A percentile compares a stretch with the other conserved stretches of the same genome.
These are phyloP conservation scores for Turritis glabra DNA, from an alignment of 345 rosid species.

Conservation along the genomic window DNA sequence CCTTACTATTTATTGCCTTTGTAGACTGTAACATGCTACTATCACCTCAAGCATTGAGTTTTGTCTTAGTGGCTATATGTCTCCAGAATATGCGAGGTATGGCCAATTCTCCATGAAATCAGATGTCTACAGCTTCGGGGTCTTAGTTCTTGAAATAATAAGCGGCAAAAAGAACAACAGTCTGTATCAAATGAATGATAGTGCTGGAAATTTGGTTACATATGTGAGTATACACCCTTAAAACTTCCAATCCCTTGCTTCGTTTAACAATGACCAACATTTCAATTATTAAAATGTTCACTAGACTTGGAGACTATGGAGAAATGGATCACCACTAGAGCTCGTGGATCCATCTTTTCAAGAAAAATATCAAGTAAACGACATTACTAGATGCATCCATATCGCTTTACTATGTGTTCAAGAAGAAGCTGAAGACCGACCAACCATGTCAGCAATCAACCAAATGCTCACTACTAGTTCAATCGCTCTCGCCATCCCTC, in stretches of 20 bases:
- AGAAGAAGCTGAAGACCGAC: slow-evolving; percentile 45
- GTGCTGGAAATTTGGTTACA: slow-evolving; percentile 22
- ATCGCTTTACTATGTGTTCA: slow-evolving; percentile 48
- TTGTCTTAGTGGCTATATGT: slow-evolving; percentile 31
- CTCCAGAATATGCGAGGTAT: slow-evolving; percentile 37
- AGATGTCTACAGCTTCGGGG: slow-evolving; percentile 37
- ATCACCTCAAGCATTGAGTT: background rate
- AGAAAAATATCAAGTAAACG: slow-evolving; percentile 36
- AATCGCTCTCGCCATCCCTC: slow-evolving; percentile 30
- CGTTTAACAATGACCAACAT: background rate
- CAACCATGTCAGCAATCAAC: slow-evolving; percentile 39
- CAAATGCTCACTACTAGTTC: slow-evolving; percentile 43
- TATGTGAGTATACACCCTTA: slow-evolving; percentile 30
- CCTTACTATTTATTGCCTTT: background rate
- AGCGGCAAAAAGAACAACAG: slow-evolving; percentile 25
- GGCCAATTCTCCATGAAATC: slow-evolving; percentile 41
- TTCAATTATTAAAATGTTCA: background rate
- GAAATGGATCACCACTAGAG: slow-evolving; percentile 16
- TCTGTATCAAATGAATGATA: background rate
- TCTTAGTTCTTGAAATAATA: slow-evolving; percentile 35
- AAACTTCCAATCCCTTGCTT: background rate
- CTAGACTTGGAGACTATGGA: slow-evolving; percentile 47
- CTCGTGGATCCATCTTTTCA: slow-evolving; percentile 7
- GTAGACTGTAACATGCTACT: background rate
- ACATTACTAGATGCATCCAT: slow-evolving; percentile 48